Conservation (phyloP, 2,329 filamentous ascomycete genomes). For the Chalara sp. region DNA sequence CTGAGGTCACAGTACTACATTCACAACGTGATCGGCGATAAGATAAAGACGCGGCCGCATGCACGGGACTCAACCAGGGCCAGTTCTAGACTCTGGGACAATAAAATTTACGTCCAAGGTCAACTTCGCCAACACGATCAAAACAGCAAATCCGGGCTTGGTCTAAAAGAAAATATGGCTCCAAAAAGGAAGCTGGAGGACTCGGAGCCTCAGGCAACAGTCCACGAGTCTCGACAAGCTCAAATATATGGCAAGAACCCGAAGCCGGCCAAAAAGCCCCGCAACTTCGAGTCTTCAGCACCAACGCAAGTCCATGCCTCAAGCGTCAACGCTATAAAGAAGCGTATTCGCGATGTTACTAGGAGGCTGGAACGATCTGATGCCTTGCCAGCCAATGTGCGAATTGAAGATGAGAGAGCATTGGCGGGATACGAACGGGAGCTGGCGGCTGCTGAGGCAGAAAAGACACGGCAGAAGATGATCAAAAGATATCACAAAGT, state of each 20-base stretch:
- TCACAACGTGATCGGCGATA: too few relatives aligned
- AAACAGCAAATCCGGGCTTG: too few relatives aligned
- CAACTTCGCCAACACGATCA: too few relatives aligned
- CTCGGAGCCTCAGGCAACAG: conserved; percentile 13
- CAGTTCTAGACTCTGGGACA: too few relatives aligned
- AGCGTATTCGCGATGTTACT: conserved; percentile 63
- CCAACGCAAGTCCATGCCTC: conserved; percentile 23
- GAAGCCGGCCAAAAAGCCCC: conserved; percentile 26
- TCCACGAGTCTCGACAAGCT: conserved; percentile 26
- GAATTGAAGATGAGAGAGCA: conserved; percentile 65
- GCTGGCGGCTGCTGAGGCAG: conserved; percentile 49
- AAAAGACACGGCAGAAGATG: conserved; percentile 60
- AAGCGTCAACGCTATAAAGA: conserved; percentile 56
- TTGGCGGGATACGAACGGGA: conserved; percentile 60
- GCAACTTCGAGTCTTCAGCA: conserved; percentile 19
- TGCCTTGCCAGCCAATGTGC: conserved; percentile 60
- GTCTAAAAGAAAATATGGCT: conserved; percentile 13
- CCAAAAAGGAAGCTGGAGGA: conserved; percentile 24
- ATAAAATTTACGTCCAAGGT: too few relatives aligned
- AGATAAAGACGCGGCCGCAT: too few relatives aligned
- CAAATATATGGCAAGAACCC: conserved; percentile 23
- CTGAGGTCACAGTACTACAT: too few relatives aligned
- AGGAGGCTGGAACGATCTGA: conserved; percentile 55
- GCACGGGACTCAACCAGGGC: too few relatives aligned
- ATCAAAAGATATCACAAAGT: conserved; percentile 79